Evolutionary conservation across 2,329 filamentous ascomycete genomes (phyloP).

Genomic region (Graphilbum fragrans): DNA sequence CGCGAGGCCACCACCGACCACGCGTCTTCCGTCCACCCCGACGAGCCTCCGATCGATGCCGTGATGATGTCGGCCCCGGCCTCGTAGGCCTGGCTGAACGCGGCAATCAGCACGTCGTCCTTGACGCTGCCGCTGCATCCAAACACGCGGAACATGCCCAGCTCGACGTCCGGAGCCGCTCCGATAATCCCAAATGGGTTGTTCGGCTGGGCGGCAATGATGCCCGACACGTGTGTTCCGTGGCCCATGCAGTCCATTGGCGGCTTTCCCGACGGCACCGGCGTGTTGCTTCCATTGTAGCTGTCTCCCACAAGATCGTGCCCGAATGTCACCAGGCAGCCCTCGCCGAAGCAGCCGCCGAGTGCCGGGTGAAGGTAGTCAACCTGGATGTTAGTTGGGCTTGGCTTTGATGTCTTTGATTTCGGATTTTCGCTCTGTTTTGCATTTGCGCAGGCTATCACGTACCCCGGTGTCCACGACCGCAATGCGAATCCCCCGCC

Average conservation of each 20-base stretch:
- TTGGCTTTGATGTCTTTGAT: constrained; percentile 36
- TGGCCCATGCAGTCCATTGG: constrained; percentile 46
- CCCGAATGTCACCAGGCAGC: constrained; percentile 6
- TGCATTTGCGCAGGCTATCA: constrained; percentile 22
- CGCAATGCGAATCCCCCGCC: constrained; percentile 39
- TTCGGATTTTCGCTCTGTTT: too few species aligned
- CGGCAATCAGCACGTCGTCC: constrained; percentile 45
- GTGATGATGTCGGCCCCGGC: constrained; percentile 45
- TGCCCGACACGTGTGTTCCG: constrained; percentile 50
- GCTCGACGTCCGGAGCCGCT: constrained; percentile 39
- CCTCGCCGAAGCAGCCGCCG: constrained; percentile 19
- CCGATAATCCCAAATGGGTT: constrained; percentile 42
- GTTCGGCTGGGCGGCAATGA: constrained; percentile 43
- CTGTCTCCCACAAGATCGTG: constrained; percentile 6
- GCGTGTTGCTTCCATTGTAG: constrained; percentile 26
- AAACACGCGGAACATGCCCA: constrained; percentile 45
- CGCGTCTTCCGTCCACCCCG: constrained; percentile 39
- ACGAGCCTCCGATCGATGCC: constrained; percentile 35
- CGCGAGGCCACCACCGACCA: constrained; percentile 37
- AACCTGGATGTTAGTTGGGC: constrained; percentile 17
- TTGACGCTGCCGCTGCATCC: constrained; percentile 35
- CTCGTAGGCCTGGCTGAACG: constrained; percentile 47
- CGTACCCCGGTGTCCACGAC: constrained; percentile 35
- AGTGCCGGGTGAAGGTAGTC: constrained; percentile 12
- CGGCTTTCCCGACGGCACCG: constrained; percentile 30